Percentiles rank a stretch among this genome's conserved stretches.
These are phyloP conservation scores for Camelina sativa DNA, from an alignment of 345 rosid species.

Conservation along the genomic window DNA sequence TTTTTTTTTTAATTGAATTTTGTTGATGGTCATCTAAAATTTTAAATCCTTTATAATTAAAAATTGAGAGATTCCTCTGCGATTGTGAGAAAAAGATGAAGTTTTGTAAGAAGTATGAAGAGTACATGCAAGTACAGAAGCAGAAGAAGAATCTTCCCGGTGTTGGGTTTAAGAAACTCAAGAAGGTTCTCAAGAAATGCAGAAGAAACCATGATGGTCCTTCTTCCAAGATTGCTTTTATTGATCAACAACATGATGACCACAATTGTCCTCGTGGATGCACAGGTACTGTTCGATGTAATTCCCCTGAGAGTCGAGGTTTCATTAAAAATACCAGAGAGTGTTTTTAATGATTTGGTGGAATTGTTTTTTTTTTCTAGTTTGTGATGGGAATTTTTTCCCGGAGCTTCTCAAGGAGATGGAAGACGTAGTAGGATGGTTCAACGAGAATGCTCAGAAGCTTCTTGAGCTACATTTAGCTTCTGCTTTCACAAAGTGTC, in stretches of 20 bases:
- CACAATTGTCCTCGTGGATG: constrained; percentile 64
- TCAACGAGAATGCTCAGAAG: constrained; percentile 78
- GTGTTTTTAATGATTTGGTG: too few species aligned
- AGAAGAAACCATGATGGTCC: constrained; percentile 47
- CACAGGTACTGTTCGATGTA: constrained; percentile 50
- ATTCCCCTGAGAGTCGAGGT: neutral
- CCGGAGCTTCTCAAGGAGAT: constrained; percentile 84
- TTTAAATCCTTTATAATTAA: constrained; percentile 11
- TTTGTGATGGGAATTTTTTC: constrained; percentile 93
- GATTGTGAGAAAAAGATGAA: constrained; percentile 52
- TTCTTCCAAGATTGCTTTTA: constrained; percentile 39
- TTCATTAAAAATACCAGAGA: too few species aligned
- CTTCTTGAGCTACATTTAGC: constrained; percentile 89
- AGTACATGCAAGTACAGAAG: constrained; percentile 75
- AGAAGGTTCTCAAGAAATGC: constrained; percentile 79
- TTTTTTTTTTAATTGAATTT: neutral
- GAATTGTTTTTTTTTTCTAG: constrained; percentile 44
- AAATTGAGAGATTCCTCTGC: neutral
- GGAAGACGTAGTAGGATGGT: constrained; percentile 83
- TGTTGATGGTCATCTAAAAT: constrained; percentile 46
- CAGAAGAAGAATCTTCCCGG: constrained; percentile 65
- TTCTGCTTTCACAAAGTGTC: constrained; percentile 71
- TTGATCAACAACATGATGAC: constrained; percentile 13
- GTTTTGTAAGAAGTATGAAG: constrained; percentile 88
- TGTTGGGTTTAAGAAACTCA: constrained; percentile 86